Conservation (phyloP, 1,284 basidiomycete species). For the Mycena citricolor region DNA sequence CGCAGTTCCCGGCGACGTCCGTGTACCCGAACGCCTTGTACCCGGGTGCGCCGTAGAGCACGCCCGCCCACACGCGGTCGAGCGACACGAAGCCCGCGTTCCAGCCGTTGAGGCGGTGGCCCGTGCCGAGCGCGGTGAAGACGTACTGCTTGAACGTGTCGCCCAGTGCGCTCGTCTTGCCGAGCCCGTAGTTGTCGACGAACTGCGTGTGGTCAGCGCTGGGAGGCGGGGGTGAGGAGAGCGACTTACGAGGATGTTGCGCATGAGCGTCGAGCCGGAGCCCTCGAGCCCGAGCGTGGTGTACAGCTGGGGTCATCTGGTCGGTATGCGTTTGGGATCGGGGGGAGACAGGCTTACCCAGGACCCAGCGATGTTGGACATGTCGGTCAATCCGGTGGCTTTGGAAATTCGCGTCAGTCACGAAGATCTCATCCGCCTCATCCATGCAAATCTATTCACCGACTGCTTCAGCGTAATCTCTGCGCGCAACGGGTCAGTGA, state of each 20-base stretch:
- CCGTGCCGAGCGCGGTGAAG: slow-evolving; percentile 35
- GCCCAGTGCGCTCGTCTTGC: slow-evolving; percentile 36
- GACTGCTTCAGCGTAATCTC: slow-evolving; percentile 27
- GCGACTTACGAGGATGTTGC: slow-evolving; percentile 43
- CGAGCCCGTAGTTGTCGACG: slow-evolving; percentile 48
- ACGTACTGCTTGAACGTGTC: slow-evolving; percentile 43
- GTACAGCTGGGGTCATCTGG: slow-evolving; percentile 25
- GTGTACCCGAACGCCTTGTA: slow-evolving; percentile 48
- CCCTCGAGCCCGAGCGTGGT: slow-evolving; percentile 40
- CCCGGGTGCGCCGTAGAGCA: slow-evolving; percentile 42
- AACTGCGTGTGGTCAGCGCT: slow-evolving; percentile 8
- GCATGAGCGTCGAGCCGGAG: slow-evolving; percentile 42
- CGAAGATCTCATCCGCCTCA: neutral
- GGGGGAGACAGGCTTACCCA: slow-evolving; percentile 2
- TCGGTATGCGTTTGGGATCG: slow-evolving; percentile 1
- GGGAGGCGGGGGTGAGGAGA: too few relatives aligned
- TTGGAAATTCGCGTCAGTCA: neutral
- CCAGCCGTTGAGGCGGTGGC: slow-evolving; percentile 29
- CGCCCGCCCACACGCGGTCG: slow-evolving; percentile 44
- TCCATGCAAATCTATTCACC: too few relatives aligned
- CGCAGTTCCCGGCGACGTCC: slow-evolving; percentile 39
- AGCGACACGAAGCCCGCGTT: slow-evolving; percentile 48
- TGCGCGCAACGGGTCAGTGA: too few relatives aligned
- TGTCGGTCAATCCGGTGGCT: slow-evolving; percentile 10
- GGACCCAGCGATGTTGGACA: slow-evolving; percentile 13